phyloP scores from a whole-genome alignment of 2,329 filamentous ascomycete genomes.

The Aspergillus felis region DNA sequence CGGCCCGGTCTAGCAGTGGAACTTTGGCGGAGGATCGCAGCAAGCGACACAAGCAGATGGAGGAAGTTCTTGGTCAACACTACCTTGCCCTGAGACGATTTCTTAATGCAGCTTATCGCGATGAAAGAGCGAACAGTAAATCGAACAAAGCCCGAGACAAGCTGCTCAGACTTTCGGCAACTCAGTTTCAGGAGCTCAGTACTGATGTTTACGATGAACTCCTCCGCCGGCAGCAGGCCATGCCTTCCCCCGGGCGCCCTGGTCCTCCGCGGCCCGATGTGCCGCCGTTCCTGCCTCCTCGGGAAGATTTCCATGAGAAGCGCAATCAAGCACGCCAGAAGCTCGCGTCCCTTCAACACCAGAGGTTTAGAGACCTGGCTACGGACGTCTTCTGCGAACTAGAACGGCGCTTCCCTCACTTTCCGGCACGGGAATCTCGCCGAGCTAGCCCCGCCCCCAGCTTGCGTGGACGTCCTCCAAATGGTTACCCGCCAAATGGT shows the following conservation, averaged over 20 bases:
- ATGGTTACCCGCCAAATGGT: constrained; percentile 51
- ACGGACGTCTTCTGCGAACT: constrained; percentile 96
- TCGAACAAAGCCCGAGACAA: constrained; percentile 93
- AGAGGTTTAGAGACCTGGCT: constrained; percentile 84
- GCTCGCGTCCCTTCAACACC: constrained; percentile 79
- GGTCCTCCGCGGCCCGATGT: constrained; percentile 41
- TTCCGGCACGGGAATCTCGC: constrained; percentile 65
- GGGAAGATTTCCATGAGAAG: constrained; percentile 89
- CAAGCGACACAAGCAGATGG: constrained; percentile 55
- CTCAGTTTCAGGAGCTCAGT: constrained; percentile 95
- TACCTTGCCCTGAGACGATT: constrained; percentile 76
- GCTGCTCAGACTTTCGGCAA: constrained; percentile 78
- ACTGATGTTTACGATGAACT: constrained; percentile 97
- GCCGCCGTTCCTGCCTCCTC: constrained; percentile 75
- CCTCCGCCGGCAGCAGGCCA: constrained; percentile 72
- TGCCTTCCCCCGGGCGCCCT: constrained; percentile 41
- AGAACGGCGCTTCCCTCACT: constrained; percentile 82
- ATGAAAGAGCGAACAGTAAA: constrained; percentile 69
- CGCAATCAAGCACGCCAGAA: constrained; percentile 97
- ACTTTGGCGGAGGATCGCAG: constrained; percentile 63
- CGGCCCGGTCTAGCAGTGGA: constrained; percentile 69
- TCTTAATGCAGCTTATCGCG: constrained; percentile 64
- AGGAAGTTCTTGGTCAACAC: constrained; percentile 73
- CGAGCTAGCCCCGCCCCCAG: constrained; percentile 63
- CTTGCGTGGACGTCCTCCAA: constrained; percentile 60